Conservation (phyloP, 257 asterid genomes). For the Paulownia fortunei region DNA sequence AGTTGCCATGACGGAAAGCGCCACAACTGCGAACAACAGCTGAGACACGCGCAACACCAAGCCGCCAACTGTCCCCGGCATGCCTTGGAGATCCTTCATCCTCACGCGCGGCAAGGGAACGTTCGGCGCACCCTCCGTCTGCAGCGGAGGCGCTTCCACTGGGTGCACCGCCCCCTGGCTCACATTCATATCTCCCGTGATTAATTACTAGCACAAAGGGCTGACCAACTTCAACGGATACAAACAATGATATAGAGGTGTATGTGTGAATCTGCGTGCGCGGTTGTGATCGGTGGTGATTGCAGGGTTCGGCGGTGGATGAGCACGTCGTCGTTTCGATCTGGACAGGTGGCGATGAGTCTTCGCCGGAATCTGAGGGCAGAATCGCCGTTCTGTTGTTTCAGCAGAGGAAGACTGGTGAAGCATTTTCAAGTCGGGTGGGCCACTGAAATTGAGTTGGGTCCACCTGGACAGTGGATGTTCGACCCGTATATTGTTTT, state of each 20-base stretch:
- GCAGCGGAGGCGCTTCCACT: conserved; percentile 75
- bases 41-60: conserved; percentile 62
- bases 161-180: conserved; percentile 86
- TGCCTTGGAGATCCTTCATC: conserved; percentile 85
- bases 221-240: conserved; percentile 10
- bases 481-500: conserved; percentile 9
- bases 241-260: background rate
- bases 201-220: background rate
- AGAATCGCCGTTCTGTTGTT: background rate
- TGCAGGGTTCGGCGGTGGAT: background rate
- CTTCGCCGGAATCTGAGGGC: background rate
- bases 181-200: conserved; percentile 52
- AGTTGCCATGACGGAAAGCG: conserved; percentile 76
- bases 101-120: conserved; percentile 59
- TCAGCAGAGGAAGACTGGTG: background rate
- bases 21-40: conserved; percentile 64
- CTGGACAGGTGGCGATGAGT: conserved; percentile 18
- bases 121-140: conserved; percentile 70
- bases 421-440: conserved; percentile 17
- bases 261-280: background rate
- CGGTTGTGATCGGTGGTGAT: background rate
- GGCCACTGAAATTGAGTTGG: conserved; percentile 20
- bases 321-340: background rate
- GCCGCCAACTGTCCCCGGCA: conserved; percentile 88
- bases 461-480: conserved; percentile 10